A percentile compares a stretch with the other conserved stretches of the same genome.
These are phyloP conservation scores for Paragyromitra xinjiangensis DNA, from an alignment of 495 filamentous ascomycete genomes.

Conservation along the genomic window DNA sequence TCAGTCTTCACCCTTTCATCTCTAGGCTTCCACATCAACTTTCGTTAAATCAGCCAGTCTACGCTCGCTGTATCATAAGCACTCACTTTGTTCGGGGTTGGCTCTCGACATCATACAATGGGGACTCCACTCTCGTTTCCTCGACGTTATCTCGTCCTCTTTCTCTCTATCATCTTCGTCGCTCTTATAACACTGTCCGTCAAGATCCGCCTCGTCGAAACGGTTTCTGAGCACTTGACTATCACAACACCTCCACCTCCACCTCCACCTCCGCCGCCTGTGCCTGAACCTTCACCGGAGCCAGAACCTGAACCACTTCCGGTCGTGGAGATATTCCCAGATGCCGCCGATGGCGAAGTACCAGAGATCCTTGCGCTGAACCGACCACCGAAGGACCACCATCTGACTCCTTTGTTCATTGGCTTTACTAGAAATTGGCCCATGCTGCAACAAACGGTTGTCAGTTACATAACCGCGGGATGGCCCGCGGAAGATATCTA, in stretches of 20 bases:
- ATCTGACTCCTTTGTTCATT: conserved; percentile 66
- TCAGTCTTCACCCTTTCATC: neutral
- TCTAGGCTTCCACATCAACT: neutral
- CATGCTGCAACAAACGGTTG: conserved; percentile 68
- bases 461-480: conserved; percentile 69
- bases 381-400: conserved; percentile 20
- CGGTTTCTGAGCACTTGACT: conserved; percentile 2
- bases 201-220: conserved; percentile 12
- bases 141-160: conserved; percentile 11
- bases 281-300: neutral
- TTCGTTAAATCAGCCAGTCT: neutral
- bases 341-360: conserved; percentile 6
- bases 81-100: neutral
- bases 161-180: neutral
- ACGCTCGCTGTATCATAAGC: no score
- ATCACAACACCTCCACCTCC: neutral
- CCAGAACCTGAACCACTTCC: conserved; percentile 2
- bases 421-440: conserved; percentile 70
- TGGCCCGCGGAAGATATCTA: conserved; percentile 71
- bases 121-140: conserved; percentile 3
- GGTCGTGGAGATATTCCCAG: conserved; percentile 18
- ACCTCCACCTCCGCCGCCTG: neutral
- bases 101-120: neutral
- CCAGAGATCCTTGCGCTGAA: conserved; percentile 26
- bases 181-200: conserved; percentile 6